Base-by-base conservation (phyloP, 768 basidiomycete species). In the Leccinum truebloodii region DNA sequence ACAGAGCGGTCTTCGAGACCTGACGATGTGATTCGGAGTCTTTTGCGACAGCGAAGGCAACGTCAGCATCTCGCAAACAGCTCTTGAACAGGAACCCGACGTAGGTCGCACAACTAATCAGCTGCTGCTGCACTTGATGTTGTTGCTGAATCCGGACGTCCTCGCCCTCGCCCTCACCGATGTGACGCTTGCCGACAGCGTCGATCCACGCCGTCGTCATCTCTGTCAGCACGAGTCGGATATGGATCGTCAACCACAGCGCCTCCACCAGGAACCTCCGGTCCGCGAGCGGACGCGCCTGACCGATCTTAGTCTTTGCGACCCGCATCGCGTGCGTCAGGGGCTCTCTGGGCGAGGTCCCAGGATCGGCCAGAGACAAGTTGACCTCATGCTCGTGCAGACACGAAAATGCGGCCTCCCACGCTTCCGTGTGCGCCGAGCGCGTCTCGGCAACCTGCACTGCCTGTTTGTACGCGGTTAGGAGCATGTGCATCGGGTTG, bases 251-350 rank as follows among this genome's bases (percentile, higher is more conserved):
- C 12, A 73, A 63, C 80, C 82, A 84, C 55, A 86, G 77, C 0
- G 86, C 86, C 67, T 89, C 87, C 7, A 88, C 83, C 13, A 80
- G 63, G 72, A 84, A 86, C 39, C 85, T 78, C 48, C 77, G 77
- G 69, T 88, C 86, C 0, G 85, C 86, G 6, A 78, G 79, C 7
- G 85, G 88, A 49, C 78, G 80, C 0, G 81, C 77, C 63, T 83
- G 83, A 0, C 87, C 88, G 20, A 89, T 78, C 52, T 81, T 74
- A 49, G 78, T 70, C 61, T 71, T 79, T 0, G 86, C 84, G 48
- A 80, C 70, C 22, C 78, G 76, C 77, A 87, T 78, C 2, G 85
- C 85, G 59, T 80, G 67, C 55, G 80, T 77, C 60, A 79, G 65
- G 0, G 82, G 85, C 20, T 75, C 67, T 37, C 76, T 68, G 2